Evolutionary conservation across 257 asterid species (phyloP).

Genomic region (Paraleonurus japonicus): DNA sequence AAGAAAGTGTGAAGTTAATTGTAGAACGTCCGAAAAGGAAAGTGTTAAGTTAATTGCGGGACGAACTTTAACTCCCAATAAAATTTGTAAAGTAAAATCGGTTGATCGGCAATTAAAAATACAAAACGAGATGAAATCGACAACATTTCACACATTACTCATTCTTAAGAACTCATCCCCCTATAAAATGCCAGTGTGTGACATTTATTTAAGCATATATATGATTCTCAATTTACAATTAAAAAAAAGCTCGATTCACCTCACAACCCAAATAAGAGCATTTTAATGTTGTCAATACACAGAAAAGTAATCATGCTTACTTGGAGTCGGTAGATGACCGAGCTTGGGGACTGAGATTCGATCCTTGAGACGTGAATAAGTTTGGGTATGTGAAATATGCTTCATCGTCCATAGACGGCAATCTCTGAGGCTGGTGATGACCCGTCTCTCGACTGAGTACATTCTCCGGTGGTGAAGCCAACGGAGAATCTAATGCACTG

Average conservation of each 20-base stretch:
- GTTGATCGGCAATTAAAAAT: background rate
- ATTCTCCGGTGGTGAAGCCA: constrained; percentile 27
- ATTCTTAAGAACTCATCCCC: background rate
- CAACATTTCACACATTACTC: background rate
- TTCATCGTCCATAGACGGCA: constrained; percentile 81
- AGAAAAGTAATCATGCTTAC: constrained; percentile 27
- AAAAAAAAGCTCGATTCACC: constrained; percentile 11
- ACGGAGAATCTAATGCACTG: constrained; percentile 33
- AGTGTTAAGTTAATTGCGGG: too few relatives aligned
- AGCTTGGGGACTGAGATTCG: constrained; percentile 38
- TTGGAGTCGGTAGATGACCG: constrained; percentile 50
- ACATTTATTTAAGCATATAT: background rate
- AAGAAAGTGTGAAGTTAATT: too few relatives aligned
- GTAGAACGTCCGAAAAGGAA: too few relatives aligned
- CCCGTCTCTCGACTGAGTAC: constrained; percentile 25
- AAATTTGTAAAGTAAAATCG: too few relatives aligned
- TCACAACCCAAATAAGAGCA: constrained; percentile 15
- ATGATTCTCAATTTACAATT: constrained; percentile 23
- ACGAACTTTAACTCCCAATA: too few relatives aligned
- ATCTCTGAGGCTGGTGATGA: constrained; percentile 63
- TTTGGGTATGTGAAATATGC: constrained; percentile 73
- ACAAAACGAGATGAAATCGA: background rate
- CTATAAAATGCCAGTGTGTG: too few relatives aligned
- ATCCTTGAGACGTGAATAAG: constrained; percentile 59
- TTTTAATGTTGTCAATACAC: constrained; percentile 7